Percentiles rank a stretch among this genome's conserved stretches.
These are phyloP conservation scores for Mallotus japonicus DNA, from an alignment of 441 rosid genomes.

Conservation along the genomic window DNA sequence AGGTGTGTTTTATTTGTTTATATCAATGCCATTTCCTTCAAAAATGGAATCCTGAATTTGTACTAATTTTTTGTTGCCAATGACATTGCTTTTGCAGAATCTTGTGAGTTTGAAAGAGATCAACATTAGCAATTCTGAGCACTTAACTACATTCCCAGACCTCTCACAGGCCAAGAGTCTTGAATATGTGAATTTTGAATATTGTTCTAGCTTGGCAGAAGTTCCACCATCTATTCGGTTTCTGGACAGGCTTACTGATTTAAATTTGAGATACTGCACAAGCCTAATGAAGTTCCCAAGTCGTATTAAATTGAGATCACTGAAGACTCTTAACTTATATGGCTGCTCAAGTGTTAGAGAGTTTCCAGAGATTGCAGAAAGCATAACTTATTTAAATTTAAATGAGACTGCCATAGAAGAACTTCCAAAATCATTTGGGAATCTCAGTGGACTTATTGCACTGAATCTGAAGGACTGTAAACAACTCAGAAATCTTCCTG, in stretches of 20 bases:
- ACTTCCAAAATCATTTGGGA: slow-evolving; percentile 17
- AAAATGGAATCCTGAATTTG: neutral
- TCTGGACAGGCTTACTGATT: slow-evolving; percentile 26
- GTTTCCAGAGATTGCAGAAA: slow-evolving; percentile 1
- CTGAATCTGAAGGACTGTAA: slow-evolving; percentile 32
- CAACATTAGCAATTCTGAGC: slow-evolving; percentile 27
- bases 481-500: slow-evolving; percentile 28
- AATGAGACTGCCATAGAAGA: slow-evolving; percentile 1
- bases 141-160: slow-evolving; percentile 29
- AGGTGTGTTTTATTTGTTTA: slow-evolving; percentile 13
- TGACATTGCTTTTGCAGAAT: slow-evolving; percentile 9
- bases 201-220: slow-evolving; percentile 24
- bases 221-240: slow-evolving; percentile 34
- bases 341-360: slow-evolving; percentile 10
- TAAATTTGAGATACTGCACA: slow-evolving; percentile 26
- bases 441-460: neutral
- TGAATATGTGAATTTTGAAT: slow-evolving; percentile 26
- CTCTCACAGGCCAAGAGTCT: slow-evolving; percentile 21
- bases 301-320: neutral
- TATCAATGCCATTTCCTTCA: neutral
- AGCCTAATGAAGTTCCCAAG: slow-evolving; percentile 8
- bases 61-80: no score
- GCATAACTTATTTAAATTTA: slow-evolving; percentile 5
- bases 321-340: slow-evolving; percentile 8
- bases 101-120: slow-evolving; percentile 9